Conservation (phyloP, 352 stramenopile species). For the Heterotrichella gracilis region DNA sequence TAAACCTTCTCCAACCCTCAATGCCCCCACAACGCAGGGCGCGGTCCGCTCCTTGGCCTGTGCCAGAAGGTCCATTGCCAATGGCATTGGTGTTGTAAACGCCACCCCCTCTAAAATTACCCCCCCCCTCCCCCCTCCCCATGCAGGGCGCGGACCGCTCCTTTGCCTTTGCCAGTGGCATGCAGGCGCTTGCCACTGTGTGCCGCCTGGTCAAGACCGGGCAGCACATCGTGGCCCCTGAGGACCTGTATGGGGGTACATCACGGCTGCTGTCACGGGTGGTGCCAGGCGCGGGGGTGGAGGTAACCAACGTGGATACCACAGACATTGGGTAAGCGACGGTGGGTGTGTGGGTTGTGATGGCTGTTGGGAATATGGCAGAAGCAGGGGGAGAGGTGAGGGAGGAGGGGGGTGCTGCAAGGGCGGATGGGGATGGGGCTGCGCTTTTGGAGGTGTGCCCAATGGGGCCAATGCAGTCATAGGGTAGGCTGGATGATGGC, state of each 20-base stretch:
- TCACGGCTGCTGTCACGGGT: conserved; percentile 45
- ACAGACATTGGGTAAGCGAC: too few species aligned
- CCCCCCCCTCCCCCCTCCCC: too few species aligned
- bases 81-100: not conserved
- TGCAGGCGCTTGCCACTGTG: conserved; percentile 59
- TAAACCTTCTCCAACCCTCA: too few species aligned
- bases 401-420: too few species aligned
- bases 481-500: not conserved
- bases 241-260: conserved; percentile 82
- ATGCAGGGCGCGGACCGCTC: conserved; percentile 29
- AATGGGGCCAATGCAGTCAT: too few species aligned
- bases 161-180: conserved; percentile 56
- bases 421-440: too few species aligned
- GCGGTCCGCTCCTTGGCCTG: conserved; percentile 53
- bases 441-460: too few species aligned
- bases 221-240: conserved; percentile 56
- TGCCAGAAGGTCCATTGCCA: conserved; percentile 41
- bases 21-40: too few species aligned
- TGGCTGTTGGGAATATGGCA: too few species aligned
- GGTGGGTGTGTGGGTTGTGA: too few species aligned
- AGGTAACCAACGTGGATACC: not conserved
- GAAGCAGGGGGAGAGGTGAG: too few species aligned
- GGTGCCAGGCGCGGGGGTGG: conserved; percentile 26
- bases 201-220: conserved; percentile 42
- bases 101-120: too few species aligned